Base-by-base conservation (phyloP, 2,329 filamentous ascomycete genomes). In the Malbranchea zuffiana region DNA sequence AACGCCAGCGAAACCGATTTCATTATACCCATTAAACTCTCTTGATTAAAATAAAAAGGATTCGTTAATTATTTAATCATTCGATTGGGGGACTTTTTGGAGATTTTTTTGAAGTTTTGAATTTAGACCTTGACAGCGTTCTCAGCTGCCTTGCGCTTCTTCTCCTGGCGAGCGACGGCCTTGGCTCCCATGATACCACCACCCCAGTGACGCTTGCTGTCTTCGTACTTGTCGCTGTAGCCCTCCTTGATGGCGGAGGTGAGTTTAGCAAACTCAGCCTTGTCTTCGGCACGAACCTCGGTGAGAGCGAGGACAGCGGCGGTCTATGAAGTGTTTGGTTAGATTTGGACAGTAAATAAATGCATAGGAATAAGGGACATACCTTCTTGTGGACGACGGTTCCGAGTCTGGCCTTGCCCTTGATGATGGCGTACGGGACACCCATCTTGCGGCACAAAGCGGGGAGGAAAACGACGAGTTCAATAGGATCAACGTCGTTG, bases 371-470 rank as follows among this genome's bases (percentile, higher is more conserved):
- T n/a, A n/a, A n/a, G n/a, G n/a, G 5, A 24, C 67, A 45, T 59
- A 86, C 82, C 81, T 98, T 98, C 82, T 98, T 95, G 82, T 98
- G 88, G 52, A 98, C 88, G 55, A 98, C 88, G 45, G 90, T 96
- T 56, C 90, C 90, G 59, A 98, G 84, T 71, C 90, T 81, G 54
- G 90, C 90, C 83, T 98, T 98, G 74, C 90, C 90, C 84, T 98
- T 98, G 64, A 98, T 78, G 57, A 98, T 96, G 63, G 87, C 90
- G 68, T 96, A 98, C 50, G 92, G 90, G 56, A 95, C 80, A 72
- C 92, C 92, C 88, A 98, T 98, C 84, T 98, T 98, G 71, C 88
- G 83, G 84, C 90, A 98, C 54, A 98, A 83, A 59, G 90, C 87
- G 53, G 90, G 90, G 49, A 98, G 79, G 82, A 94, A 98, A 69